A percentile compares a stretch with the other conserved stretches of the same genome.
Evolutionary conservation across 2,329 filamentous ascomycete species (phyloP).

Genomic region (Phoma sp.): DNA sequence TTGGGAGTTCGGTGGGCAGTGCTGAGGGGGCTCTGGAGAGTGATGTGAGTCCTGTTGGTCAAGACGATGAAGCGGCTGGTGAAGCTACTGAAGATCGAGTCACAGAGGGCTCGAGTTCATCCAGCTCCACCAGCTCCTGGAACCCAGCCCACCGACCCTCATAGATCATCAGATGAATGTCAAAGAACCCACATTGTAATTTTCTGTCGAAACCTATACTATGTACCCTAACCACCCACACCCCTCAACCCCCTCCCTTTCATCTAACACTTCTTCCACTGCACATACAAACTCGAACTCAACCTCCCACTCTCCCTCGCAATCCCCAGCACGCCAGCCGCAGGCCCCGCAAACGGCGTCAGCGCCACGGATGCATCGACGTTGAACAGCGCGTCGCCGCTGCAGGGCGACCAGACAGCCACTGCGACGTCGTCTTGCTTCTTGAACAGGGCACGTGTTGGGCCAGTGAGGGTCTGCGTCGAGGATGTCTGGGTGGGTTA

Average conservation of each 20-base stretch:
- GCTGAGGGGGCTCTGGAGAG: slow-evolving; percentile 51
- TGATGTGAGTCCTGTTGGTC: neutral
- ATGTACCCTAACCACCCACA: too few species aligned
- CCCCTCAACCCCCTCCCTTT: too few species aligned
- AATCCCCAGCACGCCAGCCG: slow-evolving; percentile 34
- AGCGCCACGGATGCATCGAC: slow-evolving; percentile 41
- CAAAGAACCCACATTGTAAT: neutral
- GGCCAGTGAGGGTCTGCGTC: slow-evolving; percentile 46
- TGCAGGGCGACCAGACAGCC: slow-evolving; percentile 41
- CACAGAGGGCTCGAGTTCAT: neutral
- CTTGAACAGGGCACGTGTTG: slow-evolving; percentile 52
- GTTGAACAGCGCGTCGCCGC: slow-evolving; percentile 36
- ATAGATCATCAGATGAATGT: neutral
- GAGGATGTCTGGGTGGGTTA: slow-evolving; percentile 17
- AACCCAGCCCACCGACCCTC: neutral
- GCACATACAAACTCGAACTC: slow-evolving; percentile 36
- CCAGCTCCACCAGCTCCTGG: neutral
- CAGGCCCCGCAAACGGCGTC: slow-evolving; percentile 29
- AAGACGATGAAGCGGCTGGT: neutral
- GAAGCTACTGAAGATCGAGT: neutral
- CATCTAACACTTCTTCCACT: slow-evolving; percentile 44
- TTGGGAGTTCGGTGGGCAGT: slow-evolving; percentile 2
- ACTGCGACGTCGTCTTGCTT: slow-evolving; percentile 51
- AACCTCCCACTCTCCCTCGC: slow-evolving; percentile 36
- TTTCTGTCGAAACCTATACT: too few species aligned